A percentile compares a stretch with the other conserved stretches of the same genome.
These are phyloP conservation scores for Colletotrichum cordylinicola DNA, from an alignment of 2,329 filamentous ascomycete genomes.

Conservation along the genomic window DNA sequence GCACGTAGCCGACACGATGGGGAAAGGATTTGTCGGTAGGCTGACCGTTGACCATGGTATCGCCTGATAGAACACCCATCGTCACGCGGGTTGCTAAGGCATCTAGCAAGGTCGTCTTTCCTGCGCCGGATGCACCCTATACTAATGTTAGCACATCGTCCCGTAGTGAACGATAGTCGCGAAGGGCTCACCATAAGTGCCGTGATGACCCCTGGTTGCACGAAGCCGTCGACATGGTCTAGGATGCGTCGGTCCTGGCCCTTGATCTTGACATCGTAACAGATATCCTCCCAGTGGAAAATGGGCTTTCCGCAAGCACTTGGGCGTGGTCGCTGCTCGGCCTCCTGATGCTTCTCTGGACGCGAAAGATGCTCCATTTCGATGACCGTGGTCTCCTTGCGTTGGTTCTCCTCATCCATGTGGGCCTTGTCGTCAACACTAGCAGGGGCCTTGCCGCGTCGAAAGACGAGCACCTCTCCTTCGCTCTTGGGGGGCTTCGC, in stretches of 20 bases:
- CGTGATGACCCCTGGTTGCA: constrained; percentile 77
- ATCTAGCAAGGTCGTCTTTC: constrained; percentile 78
- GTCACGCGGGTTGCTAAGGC: constrained; percentile 75
- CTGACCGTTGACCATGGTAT: constrained; percentile 73
- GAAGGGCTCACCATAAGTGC: constrained; percentile 66
- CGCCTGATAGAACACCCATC: constrained; percentile 74
- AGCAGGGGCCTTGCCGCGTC: constrained; percentile 54
- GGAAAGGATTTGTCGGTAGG: constrained; percentile 72
- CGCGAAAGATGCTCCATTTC: not conserved
- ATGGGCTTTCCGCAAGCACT: constrained; percentile 34
- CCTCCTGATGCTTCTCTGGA: not conserved
- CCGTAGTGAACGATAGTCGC: not conserved
- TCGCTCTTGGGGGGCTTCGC: constrained; percentile 73
- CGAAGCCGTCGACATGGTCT: constrained; percentile 77
- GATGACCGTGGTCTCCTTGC: not conserved
- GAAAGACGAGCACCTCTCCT: constrained; percentile 75
- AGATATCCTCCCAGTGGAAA: constrained; percentile 75
- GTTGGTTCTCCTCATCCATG: constrained; percentile 8
- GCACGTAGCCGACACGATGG: constrained; percentile 74
- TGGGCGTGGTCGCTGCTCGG: not conserved
- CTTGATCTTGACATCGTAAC: constrained; percentile 69
- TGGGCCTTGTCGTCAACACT: constrained; percentile 25
- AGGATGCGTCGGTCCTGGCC: constrained; percentile 67
- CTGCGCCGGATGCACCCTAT: constrained; percentile 71
- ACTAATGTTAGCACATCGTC: not conserved